A percentile compares a stretch with the other conserved stretches of the same genome.
Conservation (phyloP, 805 yeast genomes). For the Candida piceae region DNA sequence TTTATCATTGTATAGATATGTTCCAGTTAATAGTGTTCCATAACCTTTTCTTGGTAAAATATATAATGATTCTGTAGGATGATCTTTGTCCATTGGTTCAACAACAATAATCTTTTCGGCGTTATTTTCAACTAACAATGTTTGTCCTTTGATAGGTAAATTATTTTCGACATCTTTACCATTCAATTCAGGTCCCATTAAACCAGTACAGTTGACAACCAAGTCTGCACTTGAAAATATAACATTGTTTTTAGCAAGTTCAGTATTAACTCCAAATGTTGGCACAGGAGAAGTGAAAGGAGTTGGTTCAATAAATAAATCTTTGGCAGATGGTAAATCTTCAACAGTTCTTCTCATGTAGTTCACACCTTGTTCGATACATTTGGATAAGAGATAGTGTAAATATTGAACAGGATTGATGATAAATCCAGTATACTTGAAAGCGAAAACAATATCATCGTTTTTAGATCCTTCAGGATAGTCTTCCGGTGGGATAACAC, state of each 20-base stretch:
- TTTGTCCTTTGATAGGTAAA: conserved; percentile 55
- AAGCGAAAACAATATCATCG: conserved; percentile 39
- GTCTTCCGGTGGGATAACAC: conserved; percentile 25
- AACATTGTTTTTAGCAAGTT: conserved; percentile 6
- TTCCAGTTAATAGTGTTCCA: conserved; percentile 59
- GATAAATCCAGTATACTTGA: conserved; percentile 55
- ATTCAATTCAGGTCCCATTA: conserved; percentile 39
- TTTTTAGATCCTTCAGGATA: conserved; percentile 24
- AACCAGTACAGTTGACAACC: conserved; percentile 54
- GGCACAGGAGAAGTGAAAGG: conserved; percentile 12
- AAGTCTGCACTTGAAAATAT: conserved; percentile 32
- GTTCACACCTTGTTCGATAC: conserved; percentile 42
- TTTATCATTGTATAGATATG: conserved; percentile 20
- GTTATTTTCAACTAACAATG: conserved; percentile 46
- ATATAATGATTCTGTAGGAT: conserved; percentile 45
- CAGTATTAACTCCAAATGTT: conserved; percentile 12
- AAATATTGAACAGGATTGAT: conserved; percentile 55
- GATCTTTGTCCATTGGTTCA: conserved; percentile 25
- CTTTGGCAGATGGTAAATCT: conserved; percentile 31
- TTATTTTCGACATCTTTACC: conserved; percentile 40
- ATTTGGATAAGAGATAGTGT: conserved; percentile 42
- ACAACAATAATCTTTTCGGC: conserved; percentile 31
- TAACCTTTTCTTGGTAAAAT: conserved; percentile 66
- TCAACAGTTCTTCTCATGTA: conserved; percentile 38
- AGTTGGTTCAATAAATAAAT: conserved; percentile 11